Evolutionary conservation across 495 filamentous ascomycete species (phyloP), one percentile per base, ranked within the genome.

Genomic region (Penicillium desertorum): DNA sequence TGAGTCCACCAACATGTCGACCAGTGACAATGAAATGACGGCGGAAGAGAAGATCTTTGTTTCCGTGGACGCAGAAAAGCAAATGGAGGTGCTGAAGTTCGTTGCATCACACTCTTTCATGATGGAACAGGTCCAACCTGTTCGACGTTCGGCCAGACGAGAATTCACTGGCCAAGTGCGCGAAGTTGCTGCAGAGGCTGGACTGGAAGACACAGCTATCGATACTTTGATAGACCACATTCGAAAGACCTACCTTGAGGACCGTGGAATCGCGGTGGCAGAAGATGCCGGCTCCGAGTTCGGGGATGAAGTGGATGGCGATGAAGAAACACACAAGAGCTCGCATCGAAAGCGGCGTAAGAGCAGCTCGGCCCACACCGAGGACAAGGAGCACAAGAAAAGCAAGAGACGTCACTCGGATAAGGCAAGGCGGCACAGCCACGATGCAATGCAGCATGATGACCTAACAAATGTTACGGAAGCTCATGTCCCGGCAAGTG

Each of bases 91-190:
- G 14, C 10, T 70, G 3, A 20, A 47, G 5, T 69, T 55, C 23
- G 62, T 76, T 29, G 53, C 11, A 4, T 29, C 14, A 2, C 66
- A 71, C 29, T 39, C 56, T 2, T 71, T 74, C 42, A 64, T 74
- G 60, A 19, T 25, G 0, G 12, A 54, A 8, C 32, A 17, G 4
- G 49, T 25, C 1, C 62, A 60, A 20, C 63, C 66, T 8, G 62
- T 70, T 1, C 36, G 17, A 9, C 60, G 58, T 4, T 64, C 63
- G 17, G 62, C 58, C 11, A 51, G 71, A 16, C 48, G 47, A 5
- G 36, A 51, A 6, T 76, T 73, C n/a, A 45, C 56, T 4, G 14
- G 34, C 0, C 62, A 69, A 12, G 17, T 74, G 2, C 57, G 59
- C 34, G 32, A 22, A 1, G 45, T 62, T 23, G 64, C 64, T 11